phyloP scores from a whole-genome alignment of 1,284 basidiomycete genomes.

The Xerocomus subilludens region DNA sequence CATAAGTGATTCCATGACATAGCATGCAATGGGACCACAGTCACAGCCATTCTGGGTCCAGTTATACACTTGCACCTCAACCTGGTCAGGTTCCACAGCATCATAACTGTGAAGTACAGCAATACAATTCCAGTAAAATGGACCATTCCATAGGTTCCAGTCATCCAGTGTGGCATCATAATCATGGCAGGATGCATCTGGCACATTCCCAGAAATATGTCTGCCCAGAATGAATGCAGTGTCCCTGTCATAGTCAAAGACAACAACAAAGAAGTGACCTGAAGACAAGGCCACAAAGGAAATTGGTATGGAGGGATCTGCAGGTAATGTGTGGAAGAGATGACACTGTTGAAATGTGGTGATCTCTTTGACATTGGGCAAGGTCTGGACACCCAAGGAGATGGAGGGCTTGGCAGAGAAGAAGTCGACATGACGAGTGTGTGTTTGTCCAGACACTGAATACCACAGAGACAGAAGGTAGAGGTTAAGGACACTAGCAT shows the following conservation, averaged over 20 bases:
- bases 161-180: background rate
- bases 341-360: background rate
- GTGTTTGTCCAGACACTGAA: background rate
- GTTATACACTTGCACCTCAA: no score
- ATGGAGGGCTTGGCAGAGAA: conserved; percentile 1
- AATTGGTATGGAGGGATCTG: background rate
- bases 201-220: background rate
- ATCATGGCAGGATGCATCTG: background rate
- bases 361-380: background rate
- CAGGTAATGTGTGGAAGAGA: background rate
- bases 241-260: background rate
- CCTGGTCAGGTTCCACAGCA: no score
- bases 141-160: background rate
- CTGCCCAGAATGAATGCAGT: background rate
- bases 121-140: no score
- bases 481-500: background rate
- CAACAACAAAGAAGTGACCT: background rate
- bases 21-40: background rate
- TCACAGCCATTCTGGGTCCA: background rate
- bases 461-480: conserved; percentile 7
- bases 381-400: background rate
- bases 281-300: background rate
- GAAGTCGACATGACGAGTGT: background rate
- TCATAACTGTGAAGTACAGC: no score
- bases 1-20: background rate